Evolutionary conservation across 805 yeast genomes (phyloP).

Genomic region (Candida hispaniensis): DNA sequence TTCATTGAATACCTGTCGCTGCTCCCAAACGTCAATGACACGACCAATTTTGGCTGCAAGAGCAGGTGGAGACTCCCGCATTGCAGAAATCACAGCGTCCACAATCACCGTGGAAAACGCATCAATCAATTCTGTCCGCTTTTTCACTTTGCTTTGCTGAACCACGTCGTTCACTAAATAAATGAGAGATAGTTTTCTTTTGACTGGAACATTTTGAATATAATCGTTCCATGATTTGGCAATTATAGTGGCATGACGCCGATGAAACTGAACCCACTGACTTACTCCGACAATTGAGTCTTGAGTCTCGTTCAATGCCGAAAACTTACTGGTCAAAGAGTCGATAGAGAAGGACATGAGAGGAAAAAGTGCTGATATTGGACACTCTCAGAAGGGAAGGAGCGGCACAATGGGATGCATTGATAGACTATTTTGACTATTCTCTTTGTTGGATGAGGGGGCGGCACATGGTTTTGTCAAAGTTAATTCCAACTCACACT

Average conservation of each 20-base stretch:
- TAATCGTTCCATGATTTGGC: constrained; percentile 44
- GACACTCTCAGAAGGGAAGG: too few species aligned
- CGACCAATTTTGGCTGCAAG: constrained; percentile 44
- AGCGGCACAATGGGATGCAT: too few species aligned
- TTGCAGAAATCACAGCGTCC: constrained; percentile 30
- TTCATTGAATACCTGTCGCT: constrained; percentile 41
- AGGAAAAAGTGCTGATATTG: constrained; percentile 1
- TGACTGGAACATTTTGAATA: constrained; percentile 28
- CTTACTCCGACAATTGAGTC: constrained; percentile 65
- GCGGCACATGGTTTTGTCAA: too few species aligned
- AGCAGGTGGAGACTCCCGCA: constrained; percentile 32
- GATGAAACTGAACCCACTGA: constrained; percentile 61
- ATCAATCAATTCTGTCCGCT: constrained; percentile 44
- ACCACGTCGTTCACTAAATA: constrained; percentile 74
- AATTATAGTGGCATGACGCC: constrained; percentile 43
- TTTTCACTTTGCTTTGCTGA: constrained; percentile 61
- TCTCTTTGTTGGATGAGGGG: too few species aligned
- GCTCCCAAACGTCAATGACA: constrained; percentile 55
- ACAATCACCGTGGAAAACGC: constrained; percentile 42
- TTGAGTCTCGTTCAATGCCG: constrained; percentile 42
- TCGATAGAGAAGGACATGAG: constrained; percentile 42
- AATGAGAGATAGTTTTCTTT: constrained; percentile 44
- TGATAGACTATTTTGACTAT: too few species aligned
- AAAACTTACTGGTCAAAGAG: constrained; percentile 38
- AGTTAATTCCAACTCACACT: too few species aligned